Evolutionary conservation across 257 asterid genomes (phyloP), one percentile per base, ranked within the genome.

Genomic region (Plantago major): DNA sequence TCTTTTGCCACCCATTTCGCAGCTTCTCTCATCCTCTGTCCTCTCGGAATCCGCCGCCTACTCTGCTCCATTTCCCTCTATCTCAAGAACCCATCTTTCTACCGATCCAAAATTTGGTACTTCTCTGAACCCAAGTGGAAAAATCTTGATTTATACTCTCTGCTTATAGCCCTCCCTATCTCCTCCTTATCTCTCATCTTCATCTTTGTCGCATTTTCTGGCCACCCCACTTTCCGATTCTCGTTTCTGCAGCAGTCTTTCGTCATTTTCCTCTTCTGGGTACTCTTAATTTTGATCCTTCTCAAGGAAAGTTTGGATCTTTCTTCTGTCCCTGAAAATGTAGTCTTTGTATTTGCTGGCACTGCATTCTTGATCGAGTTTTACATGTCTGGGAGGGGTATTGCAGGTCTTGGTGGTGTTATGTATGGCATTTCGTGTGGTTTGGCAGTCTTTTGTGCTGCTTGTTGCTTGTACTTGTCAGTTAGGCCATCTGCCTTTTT

Each of bases 81-180:
- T 37, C 85, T 84, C 42, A 76, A 70, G n/a, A 79, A 78, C 76
- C 95, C 95, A 57, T 81, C 92, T 64, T 72, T 77, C 57, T 81
- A 71, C 72, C 69, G 79, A 76, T 87, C 95, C 71, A 82, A 72
- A 72, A 48, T 73, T 19, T 89, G 95, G 97, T 79, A 84, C 67
- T 81, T 89, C 68, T 74, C 95, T 4, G 88, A 84, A 49, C 75
- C 82, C 73, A 89, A 76, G 73, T 87, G 94, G 94, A 82, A 77
- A 73, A 89, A 87, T 59, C 49, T 83, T 68, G 95, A 89, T 77
- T 66, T 89, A 3, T 81, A 81, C 78, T 3, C 80, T 14, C 86
- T 89, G 60, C 62, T 89, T 2, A 19, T 87, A 30, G 66, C 68
- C 26, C 94, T 89, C 14, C 96, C 96, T 0, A 48, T 87, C 44